Percentiles rank a stretch among this genome's conserved stretches.
Conservation (phyloP, 768 basidiomycete genomes). For the Russula foetens region DNA sequence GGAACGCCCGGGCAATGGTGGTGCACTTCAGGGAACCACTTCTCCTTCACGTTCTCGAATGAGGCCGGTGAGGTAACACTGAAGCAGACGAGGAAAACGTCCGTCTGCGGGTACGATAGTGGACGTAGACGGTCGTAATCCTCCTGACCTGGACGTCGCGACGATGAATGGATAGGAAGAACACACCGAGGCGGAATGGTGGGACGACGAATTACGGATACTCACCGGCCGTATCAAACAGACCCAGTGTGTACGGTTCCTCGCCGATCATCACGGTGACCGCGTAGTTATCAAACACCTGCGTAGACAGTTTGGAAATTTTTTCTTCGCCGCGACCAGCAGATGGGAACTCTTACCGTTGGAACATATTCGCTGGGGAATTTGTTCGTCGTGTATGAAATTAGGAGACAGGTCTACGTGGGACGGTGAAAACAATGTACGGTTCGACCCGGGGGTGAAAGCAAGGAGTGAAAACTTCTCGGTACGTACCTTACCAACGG, state of each 20-base stretch:
- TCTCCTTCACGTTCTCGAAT: conserved; percentile 99
- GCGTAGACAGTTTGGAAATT: conserved; percentile 17
- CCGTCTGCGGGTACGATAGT: conserved; percentile 98
- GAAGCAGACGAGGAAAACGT: conserved; percentile 99
- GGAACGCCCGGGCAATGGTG: conserved; percentile 99
- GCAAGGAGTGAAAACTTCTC: neutral
- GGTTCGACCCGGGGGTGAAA: neutral
- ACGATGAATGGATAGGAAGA: conserved; percentile 12
- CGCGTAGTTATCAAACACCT: conserved; percentile 97
- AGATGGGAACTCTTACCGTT: conserved; percentile 54
- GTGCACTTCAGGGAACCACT: conserved; percentile 99
- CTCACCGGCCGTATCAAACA: conserved; percentile 98
- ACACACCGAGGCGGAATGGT: neutral
- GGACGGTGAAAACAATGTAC: neutral
- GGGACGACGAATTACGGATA: conserved; percentile 18
- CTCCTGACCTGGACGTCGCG: conserved; percentile 71
- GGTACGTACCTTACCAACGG: conserved; percentile 85
- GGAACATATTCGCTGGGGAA: conserved; percentile 99
- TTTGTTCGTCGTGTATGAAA: conserved; percentile 97
- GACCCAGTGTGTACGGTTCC: conserved; percentile 94
- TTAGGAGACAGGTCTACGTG: conserved; percentile 83
- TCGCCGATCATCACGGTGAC: conserved; percentile 99
- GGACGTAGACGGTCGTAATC: conserved; percentile 99
- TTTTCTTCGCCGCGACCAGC: conserved; percentile 14
- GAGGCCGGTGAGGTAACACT: conserved; percentile 97